Base-by-base conservation (phyloP, 2,329 filamentous ascomycete genomes). In the Aspergillus sp. region DNA sequence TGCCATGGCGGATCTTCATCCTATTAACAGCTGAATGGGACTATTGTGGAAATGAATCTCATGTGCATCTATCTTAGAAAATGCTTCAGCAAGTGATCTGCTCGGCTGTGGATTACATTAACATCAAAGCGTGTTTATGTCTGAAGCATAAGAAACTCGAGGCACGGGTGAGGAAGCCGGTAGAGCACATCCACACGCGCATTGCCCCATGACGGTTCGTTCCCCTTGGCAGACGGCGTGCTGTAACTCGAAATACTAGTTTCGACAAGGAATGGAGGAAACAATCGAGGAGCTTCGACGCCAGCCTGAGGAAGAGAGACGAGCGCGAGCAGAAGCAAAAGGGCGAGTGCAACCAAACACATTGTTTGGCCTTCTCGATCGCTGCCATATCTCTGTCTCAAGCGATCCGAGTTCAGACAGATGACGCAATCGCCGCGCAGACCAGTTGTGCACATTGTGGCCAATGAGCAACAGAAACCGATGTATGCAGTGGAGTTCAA, bases 401-500 rank as follows among this genome's bases (percentile, higher is more conserved):
- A 46, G 43, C 45, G 30, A 56, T 62, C 40, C 37, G 31, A 48
- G 44, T 59, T 33, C 40, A 56, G 48, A 53, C 49, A 8, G 43
- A 53, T 47, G 37, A 47, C 49, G 44, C 31, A 54, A 57, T 50
- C 48, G 44, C 6, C 50, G 53, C 11, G 52, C 53, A 11, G 51
- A 59, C 39, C 46, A 57, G 40, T 60, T 58, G 45, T 62, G 26
- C 43, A 59, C 33, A 31, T 45, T 13, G 13, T 49, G 34, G 49
- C 48, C 11, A 39, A 58, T 36, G 48, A 55, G 39, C 47, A 40
- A 40, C 27, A 49, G 46, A 50, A 39, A 44, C 54, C 50, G 29
- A 46, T 51, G 4, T 54, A 54, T 45, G 53, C 57, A 12, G 51
- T 60, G n/a, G 46, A 62, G 41, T 59, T 57, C 33, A 59, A 61